Percentiles rank a stretch among this genome's conserved stretches.
Conservation (phyloP, 2,329 filamentous ascomycete genomes). For the Raffaelea albimanens region DNA sequence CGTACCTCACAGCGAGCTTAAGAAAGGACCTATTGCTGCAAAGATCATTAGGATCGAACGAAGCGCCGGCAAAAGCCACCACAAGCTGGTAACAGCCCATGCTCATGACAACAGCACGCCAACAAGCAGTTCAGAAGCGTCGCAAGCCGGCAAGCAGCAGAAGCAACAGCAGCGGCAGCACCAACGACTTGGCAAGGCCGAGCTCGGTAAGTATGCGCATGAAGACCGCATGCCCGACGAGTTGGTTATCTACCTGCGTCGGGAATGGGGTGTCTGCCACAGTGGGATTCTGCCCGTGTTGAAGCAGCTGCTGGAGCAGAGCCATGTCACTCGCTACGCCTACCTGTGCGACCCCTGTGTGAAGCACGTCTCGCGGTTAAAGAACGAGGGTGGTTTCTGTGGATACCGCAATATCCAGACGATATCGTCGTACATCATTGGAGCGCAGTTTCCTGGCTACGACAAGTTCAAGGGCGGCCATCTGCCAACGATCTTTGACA, state of each 20-base stretch:
- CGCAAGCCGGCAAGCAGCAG: background rate
- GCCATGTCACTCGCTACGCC: slow-evolving; percentile 54
- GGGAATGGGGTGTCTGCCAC: slow-evolving; percentile 43
- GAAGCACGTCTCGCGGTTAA: slow-evolving; percentile 72
- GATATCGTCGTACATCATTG: slow-evolving; percentile 69
- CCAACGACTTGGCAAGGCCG: slow-evolving; percentile 35
- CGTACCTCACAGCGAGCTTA: too few species aligned
- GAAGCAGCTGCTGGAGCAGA: slow-evolving; percentile 53
- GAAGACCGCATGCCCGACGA: slow-evolving; percentile 67
- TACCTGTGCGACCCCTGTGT: slow-evolving; percentile 73
- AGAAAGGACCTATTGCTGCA: too few species aligned
- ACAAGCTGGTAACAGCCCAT: too few species aligned
- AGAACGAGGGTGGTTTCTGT: slow-evolving; percentile 82
- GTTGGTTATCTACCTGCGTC: slow-evolving; percentile 53
- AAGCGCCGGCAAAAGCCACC: too few species aligned
- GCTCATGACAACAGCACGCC: too few species aligned
- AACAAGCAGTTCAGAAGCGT: too few species aligned
- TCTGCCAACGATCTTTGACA: slow-evolving; percentile 67
- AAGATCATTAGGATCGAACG: too few species aligned
- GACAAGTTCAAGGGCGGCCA: slow-evolving; percentile 29
- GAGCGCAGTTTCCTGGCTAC: slow-evolving; percentile 43
- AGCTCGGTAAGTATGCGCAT: slow-evolving; percentile 63
- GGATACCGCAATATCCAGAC: slow-evolving; percentile 95
- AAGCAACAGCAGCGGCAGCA: background rate
- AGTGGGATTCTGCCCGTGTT: slow-evolving; percentile 52